phyloP scores from a whole-genome alignment of 2,329 filamentous ascomycete species.

The Penicillium concentricum region DNA sequence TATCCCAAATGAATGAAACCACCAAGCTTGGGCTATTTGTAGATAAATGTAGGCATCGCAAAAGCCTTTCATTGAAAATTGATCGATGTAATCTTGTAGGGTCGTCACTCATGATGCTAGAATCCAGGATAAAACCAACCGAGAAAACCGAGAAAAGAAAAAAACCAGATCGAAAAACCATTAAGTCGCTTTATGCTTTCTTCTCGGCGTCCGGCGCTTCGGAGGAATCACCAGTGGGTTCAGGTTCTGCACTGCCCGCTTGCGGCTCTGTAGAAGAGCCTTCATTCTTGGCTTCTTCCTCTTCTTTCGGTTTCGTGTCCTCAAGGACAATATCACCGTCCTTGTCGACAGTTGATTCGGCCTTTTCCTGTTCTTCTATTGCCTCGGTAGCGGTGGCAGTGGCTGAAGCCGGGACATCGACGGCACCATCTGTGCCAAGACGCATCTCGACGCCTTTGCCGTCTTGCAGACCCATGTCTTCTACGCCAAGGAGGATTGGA shows the following conservation, averaged over 20 bases:
- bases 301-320: constrained; percentile 27
- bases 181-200: constrained; percentile 10
- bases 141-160: constrained; percentile 1
- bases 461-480: constrained; percentile 77
- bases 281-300: constrained; percentile 13
- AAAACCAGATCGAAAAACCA: neutral
- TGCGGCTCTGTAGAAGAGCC: constrained; percentile 2
- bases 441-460: constrained; percentile 48
- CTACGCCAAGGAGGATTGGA: constrained; percentile 78
- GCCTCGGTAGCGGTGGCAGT: constrained; percentile 5
- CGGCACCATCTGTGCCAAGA: constrained; percentile 24
- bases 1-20: neutral
- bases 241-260: constrained; percentile 2
- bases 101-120: constrained; percentile 26
- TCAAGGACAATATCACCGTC: constrained; percentile 43
- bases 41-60: neutral
- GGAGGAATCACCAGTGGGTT: constrained; percentile 4
- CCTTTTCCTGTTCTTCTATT: constrained; percentile 12
- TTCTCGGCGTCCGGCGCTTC: constrained; percentile 13
- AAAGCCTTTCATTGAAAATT: neutral
- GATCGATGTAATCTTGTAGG: constrained; percentile 17
- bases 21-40: neutral
- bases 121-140: constrained; percentile 9
- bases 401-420: constrained; percentile 6
- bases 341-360: constrained; percentile 16